These are phyloP conservation scores for Dentipellis sp. DNA, from an alignment of 768 basidiomycete species.

Conservation along the genomic window DNA sequence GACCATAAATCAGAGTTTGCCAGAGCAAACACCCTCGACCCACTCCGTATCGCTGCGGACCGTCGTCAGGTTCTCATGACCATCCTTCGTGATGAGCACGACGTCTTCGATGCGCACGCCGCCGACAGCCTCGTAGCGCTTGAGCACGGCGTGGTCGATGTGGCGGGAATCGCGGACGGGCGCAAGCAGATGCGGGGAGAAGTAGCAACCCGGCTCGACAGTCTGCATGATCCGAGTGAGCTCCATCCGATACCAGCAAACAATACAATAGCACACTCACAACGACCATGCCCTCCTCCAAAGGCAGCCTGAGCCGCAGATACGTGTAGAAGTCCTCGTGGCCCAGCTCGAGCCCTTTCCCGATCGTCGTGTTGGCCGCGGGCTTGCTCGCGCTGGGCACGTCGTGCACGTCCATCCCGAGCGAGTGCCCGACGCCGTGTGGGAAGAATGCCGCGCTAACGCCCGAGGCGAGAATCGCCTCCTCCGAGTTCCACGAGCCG, in stretches of 20 bases:
- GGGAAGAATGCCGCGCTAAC: constrained; percentile 86
- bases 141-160: constrained; percentile 62
- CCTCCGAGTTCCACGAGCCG: constrained; percentile 51
- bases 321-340: constrained; percentile 71
- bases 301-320: constrained; percentile 65
- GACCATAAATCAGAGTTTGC: constrained; percentile 26
- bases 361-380: constrained; percentile 41
- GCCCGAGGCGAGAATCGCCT: constrained; percentile 68
- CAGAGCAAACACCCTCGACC: constrained; percentile 78
- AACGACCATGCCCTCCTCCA: constrained; percentile 78
- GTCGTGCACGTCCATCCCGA: constrained; percentile 94
- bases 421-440: constrained; percentile 84
- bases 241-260: neutral
- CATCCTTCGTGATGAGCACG: constrained; percentile 63
- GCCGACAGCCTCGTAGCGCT: constrained; percentile 71
- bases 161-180: constrained; percentile 51
- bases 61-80: constrained; percentile 79
- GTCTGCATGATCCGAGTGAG: constrained; percentile 38
- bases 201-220: constrained; percentile 87
- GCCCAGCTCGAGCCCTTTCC: constrained; percentile 18
- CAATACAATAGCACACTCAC: constrained; percentile 33
- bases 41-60: constrained; percentile 76
- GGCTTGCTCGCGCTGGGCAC: constrained; percentile 79
- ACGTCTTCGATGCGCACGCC: constrained; percentile 95
- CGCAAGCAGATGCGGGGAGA: constrained; percentile 69